Conservation (phyloP, 345 rosid genomes). For the Eucalyptus curtisii region DNA sequence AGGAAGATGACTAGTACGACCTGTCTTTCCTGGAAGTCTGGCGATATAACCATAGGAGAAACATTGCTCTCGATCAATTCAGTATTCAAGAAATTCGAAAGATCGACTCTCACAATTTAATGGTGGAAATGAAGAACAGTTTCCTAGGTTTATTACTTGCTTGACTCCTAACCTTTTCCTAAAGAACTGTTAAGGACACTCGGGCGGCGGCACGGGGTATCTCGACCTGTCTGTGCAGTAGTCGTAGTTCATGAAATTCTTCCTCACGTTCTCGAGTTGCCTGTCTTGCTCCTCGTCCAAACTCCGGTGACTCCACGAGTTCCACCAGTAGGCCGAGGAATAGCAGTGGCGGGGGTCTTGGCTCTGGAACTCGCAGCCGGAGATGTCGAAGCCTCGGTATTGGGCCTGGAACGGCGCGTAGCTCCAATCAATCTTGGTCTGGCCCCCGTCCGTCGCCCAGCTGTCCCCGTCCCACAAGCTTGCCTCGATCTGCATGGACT, state of each 20-base stretch:
- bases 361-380: conserved; percentile 17
- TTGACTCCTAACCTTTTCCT: neutral
- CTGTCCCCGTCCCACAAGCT: conserved; percentile 55
- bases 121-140: neutral
- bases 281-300: neutral
- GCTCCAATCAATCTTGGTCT: conserved; percentile 42
- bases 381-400: conserved; percentile 28
- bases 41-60: no score
- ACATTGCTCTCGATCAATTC: no score
- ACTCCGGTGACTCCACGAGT: conserved; percentile 11
- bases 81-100: no score
- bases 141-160: neutral
- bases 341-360: neutral
- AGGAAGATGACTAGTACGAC: neutral
- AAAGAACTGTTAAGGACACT: conserved; percentile 4
- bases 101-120: neutral
- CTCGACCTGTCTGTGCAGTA: conserved; percentile 28
- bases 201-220: conserved; percentile 9
- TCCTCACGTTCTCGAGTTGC: conserved; percentile 4
- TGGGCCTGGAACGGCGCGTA: conserved; percentile 43
- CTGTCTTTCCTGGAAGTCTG: no score
- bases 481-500: conserved; percentile 37
- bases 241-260: conserved; percentile 18
- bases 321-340: conserved; percentile 52
- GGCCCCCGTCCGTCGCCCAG: conserved; percentile 72